Conservation (phyloP, 495 filamentous ascomycete genomes). For the Pseudevernia furfuracea region DNA sequence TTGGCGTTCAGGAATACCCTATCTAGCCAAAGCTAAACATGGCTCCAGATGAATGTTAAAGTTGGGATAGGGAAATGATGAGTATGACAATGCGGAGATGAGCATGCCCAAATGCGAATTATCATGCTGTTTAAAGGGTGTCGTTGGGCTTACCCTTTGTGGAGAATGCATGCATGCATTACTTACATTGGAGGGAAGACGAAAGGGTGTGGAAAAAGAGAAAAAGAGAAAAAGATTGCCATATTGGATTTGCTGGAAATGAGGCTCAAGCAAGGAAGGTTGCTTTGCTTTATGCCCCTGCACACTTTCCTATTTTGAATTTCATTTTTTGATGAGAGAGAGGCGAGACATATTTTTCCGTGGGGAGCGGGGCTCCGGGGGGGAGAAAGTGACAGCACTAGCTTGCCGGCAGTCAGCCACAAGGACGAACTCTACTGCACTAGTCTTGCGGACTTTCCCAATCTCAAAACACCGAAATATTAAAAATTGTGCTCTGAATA, state of each 20-base stretch:
- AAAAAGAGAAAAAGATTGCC: neutral
- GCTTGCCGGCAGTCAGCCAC: slow-evolving; percentile 3
- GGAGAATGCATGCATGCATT: neutral
- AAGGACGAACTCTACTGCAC: neutral
- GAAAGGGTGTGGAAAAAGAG: neutral
- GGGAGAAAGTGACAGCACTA: neutral
- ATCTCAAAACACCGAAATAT: too few relatives aligned
- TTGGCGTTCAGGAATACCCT: neutral
- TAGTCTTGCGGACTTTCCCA: neutral
- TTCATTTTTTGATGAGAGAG: too few relatives aligned
- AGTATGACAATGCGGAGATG: neutral
- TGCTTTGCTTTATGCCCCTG: too few relatives aligned
- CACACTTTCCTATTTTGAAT: too few relatives aligned
- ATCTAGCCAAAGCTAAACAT: neutral
- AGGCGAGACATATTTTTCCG: too few relatives aligned
- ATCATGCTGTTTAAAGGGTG: neutral
- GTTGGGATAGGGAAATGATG: neutral
- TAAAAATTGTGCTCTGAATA: too few relatives aligned
- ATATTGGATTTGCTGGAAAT: neutral
- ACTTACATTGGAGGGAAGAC: neutral
- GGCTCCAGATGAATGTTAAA: neutral
- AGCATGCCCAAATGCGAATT: neutral
- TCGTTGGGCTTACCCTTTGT: neutral
- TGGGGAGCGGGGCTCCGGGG: neutral
- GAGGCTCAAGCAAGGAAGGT: neutral